These are phyloP conservation scores for Pythium diclinum DNA, from an alignment of 352 stramenopile genomes.

Conservation along the genomic window DNA sequence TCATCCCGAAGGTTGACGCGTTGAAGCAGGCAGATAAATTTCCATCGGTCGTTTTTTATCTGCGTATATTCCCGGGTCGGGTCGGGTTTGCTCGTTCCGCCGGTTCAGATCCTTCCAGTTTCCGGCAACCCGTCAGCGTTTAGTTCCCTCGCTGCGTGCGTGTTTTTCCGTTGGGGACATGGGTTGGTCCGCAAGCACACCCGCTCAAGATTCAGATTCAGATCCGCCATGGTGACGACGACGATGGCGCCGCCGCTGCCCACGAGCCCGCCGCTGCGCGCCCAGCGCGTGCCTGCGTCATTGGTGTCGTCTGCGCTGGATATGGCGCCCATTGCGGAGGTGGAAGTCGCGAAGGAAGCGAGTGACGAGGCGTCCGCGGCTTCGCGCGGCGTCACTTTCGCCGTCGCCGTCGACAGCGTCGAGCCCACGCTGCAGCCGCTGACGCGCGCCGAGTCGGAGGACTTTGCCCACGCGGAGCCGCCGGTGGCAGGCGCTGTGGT, in stretches of 20 bases:
- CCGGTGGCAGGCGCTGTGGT: conserved; percentile 27
- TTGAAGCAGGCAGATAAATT: no score
- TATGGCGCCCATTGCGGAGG: conserved; percentile 24
- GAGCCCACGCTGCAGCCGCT: conserved; percentile 29
- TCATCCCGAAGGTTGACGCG: no score
- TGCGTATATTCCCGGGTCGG: neutral
- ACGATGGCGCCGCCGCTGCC: neutral
- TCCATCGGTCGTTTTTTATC: no score
- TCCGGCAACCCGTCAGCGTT: neutral
- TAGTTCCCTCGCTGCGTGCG: neutral
- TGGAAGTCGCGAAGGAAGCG: conserved; percentile 1
- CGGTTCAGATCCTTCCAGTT: neutral
- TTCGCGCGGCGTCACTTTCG: neutral
- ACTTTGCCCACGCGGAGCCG: conserved; percentile 54
- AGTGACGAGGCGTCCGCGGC: conserved; percentile 14
- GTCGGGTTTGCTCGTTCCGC: neutral
- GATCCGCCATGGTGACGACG: neutral
- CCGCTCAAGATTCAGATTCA: conserved; percentile 25
- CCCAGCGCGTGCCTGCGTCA: neutral
- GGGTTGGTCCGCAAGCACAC: neutral
- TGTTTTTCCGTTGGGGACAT: neutral
- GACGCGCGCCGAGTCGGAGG: conserved; percentile 54
- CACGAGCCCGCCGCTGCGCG: conserved; percentile 19
- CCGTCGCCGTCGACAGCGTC: neutral
- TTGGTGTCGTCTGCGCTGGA: conserved; percentile 5